Percentiles rank a stretch among this genome's conserved stretches.
Evolutionary conservation across 2,329 filamentous ascomycete genomes (phyloP).

Genomic region (Aspergillus felis): DNA sequence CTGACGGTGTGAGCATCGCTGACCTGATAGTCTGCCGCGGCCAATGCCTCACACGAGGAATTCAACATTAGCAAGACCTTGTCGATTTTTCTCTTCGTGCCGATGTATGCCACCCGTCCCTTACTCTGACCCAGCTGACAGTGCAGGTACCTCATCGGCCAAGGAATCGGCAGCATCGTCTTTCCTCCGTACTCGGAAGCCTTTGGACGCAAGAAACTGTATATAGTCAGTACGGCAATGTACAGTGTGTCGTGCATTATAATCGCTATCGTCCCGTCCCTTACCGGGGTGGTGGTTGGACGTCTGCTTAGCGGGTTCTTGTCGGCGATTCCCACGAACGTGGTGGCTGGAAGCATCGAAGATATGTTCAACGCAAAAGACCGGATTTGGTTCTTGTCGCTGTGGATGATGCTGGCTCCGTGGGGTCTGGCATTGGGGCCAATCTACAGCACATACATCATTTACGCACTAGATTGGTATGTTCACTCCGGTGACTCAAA

Average conservation of each 20-base stretch:
- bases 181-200: slow-evolving; percentile 31
- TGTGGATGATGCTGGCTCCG: slow-evolving; percentile 41
- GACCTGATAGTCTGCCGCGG: slow-evolving; percentile 11
- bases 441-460: slow-evolving; percentile 41
- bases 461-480: slow-evolving; percentile 33
- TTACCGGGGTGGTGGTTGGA: slow-evolving; percentile 34
- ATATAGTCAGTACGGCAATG: slow-evolving; percentile 21
- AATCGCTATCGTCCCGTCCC: slow-evolving; percentile 29
- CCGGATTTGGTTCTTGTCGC: slow-evolving; percentile 44
- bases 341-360: slow-evolving; percentile 46
- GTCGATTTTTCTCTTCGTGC: slow-evolving; percentile 17
- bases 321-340: slow-evolving; percentile 45
- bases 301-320: slow-evolving; percentile 41
- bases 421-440: slow-evolving; percentile 42
- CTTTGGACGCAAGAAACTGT: slow-evolving; percentile 31
- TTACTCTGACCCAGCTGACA: not conserved
- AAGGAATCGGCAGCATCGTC: slow-evolving; percentile 25
- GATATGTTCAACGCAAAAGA: slow-evolving; percentile 45
- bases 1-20: not conserved
- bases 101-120: slow-evolving; percentile 8
- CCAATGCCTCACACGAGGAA: slow-evolving; percentile 11
- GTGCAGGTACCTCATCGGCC: slow-evolving; percentile 24
- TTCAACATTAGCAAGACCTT: slow-evolving; percentile 11
- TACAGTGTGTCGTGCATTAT: slow-evolving; percentile 29
- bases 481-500: slow-evolving; percentile 2